phyloP scores from a whole-genome alignment of 768 basidiomycete species.

The Scleroderma citrinum region DNA sequence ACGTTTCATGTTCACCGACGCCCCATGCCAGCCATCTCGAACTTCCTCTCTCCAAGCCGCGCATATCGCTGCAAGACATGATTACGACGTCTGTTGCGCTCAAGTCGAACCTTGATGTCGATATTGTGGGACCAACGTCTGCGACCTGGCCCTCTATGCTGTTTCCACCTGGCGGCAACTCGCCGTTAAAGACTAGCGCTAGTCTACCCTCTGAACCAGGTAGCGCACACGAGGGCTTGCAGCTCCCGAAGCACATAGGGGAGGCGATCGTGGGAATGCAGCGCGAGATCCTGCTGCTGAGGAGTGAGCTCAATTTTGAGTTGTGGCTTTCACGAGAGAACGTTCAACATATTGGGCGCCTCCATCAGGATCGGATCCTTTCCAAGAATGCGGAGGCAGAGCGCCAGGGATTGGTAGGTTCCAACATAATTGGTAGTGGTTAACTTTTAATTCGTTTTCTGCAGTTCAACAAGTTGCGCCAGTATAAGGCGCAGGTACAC shows the following conservation, averaged over 20 bases:
- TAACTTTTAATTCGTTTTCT: conserved; percentile 6
- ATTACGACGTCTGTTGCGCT: conserved; percentile 65
- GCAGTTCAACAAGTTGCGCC: conserved; percentile 79
- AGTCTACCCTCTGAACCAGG: conserved; percentile 15
- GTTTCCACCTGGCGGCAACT: conserved; percentile 30
- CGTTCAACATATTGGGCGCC: conserved; percentile 72
- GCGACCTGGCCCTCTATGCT: conserved; percentile 46
- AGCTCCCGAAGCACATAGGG: conserved; percentile 44
- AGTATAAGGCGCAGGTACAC: conserved; percentile 64
- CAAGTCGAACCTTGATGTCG: conserved; percentile 63
- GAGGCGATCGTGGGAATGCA: conserved; percentile 68
- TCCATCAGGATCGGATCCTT: conserved; percentile 68
- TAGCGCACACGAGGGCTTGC: conserved; percentile 7
- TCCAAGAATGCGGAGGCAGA: conserved; percentile 75
- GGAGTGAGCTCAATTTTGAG: conserved; percentile 83
- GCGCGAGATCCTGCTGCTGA: conserved; percentile 64
- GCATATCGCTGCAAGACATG: conserved; percentile 72
- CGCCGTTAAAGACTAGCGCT: conserved; percentile 18
- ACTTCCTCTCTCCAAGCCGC: conserved; percentile 25
- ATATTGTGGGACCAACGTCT: conserved; percentile 46
- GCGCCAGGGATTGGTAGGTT: conserved; percentile 69
- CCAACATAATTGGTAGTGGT: neutral
- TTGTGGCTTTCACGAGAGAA: conserved; percentile 80
- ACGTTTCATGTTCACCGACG: conserved; percentile 19
- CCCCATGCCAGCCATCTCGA: conserved; percentile 32